Base-by-base conservation (phyloP, 257 asterid species). In the Cruciata laevipes region DNA sequence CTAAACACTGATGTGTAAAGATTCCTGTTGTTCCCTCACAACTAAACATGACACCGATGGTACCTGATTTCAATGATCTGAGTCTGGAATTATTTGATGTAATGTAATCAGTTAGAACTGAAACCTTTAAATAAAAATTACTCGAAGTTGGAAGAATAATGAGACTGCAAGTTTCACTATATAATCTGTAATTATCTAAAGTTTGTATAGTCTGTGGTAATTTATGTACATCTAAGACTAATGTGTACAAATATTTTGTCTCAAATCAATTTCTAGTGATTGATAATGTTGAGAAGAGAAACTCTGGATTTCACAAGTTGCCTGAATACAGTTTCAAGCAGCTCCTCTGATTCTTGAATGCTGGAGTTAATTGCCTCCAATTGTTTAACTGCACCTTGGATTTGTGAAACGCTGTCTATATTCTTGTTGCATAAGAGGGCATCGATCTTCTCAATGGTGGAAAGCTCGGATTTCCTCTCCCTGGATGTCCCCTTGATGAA, bases 281-380 rank as follows among this genome's bases (percentile, higher is more conserved):
- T 63, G 68, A 42, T 67, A 25, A 44, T 44, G 70, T 72, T 72
- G 40, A 72, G 71, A 38, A 72, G 40, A 5, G 77, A 78, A 68
- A 74, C 82, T 71, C 75, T 44, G 44, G 69, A 68, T 44, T 58
- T 65, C 35, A 72, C 40, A 7, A 65, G 53, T 20, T 35, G 55
- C 33, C 61, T 72, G 65, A 66, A 72, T 20, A 52, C 14, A 31
- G 53, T 53, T 53, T 76, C 75, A 2, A 71, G 47, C 0, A 33
- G 31, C 21, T 71, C 71, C 9, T 42, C 73, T 7, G 69, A 38
- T 30, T 78, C 77, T 66, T 69, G 65, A 40, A 75, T 71, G 27
- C 56, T 55, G 11, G 14, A 44, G 33, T 70, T 74, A 7, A 68
- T 18, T 69, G 37, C 55, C 61, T 57, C 35, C 16, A 79, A 53